Conservation (phyloP, 108 stramenopile species). For the Discostella stelligeroides region DNA sequence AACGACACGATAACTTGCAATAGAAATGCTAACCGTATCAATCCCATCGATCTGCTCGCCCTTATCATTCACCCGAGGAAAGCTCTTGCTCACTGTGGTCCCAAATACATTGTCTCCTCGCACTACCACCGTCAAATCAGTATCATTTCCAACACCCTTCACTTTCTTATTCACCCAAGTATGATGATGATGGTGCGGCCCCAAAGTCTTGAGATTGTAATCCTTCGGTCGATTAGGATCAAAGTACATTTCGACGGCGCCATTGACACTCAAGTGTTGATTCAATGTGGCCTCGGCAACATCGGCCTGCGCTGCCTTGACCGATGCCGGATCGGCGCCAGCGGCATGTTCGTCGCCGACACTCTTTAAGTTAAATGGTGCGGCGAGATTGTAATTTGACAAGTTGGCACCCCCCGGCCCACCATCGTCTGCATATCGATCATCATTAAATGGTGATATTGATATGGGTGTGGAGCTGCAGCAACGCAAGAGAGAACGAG, state of each 20-base stretch:
- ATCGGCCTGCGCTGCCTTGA: slow-evolving; percentile 57
- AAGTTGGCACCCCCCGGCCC: slow-evolving; percentile 16
- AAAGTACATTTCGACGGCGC: slow-evolving; percentile 53
- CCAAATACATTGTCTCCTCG: slow-evolving; percentile 86
- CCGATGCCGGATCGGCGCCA: slow-evolving; percentile 33
- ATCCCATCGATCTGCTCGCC: slow-evolving; percentile 59
- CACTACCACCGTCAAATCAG: slow-evolving; percentile 64
- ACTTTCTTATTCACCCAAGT: slow-evolving; percentile 50
- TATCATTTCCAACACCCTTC: slow-evolving; percentile 55
- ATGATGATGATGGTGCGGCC: slow-evolving; percentile 55
- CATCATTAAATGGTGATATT: slow-evolving; percentile 75
- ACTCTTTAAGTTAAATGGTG: slow-evolving; percentile 50
- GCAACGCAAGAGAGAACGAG: no score
- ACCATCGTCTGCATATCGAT: slow-evolving; percentile 52
- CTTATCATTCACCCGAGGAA: slow-evolving; percentile 57
- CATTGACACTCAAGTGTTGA: slow-evolving; percentile 48
- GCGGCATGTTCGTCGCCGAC: slow-evolving; percentile 35
- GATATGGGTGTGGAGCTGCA: slow-evolving; percentile 64
- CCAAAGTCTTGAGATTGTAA: slow-evolving; percentile 48
- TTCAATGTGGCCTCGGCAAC: slow-evolving; percentile 69
- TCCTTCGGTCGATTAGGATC: slow-evolving; percentile 50
- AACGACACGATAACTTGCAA: slow-evolving; percentile 88
- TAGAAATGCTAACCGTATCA: slow-evolving; percentile 82
- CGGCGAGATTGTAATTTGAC: slow-evolving; percentile 48
- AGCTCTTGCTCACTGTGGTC: slow-evolving; percentile 89